Evolutionary conservation across 352 stramenopile species (phyloP).

Genomic region (Phytophthora colocasiae): DNA sequence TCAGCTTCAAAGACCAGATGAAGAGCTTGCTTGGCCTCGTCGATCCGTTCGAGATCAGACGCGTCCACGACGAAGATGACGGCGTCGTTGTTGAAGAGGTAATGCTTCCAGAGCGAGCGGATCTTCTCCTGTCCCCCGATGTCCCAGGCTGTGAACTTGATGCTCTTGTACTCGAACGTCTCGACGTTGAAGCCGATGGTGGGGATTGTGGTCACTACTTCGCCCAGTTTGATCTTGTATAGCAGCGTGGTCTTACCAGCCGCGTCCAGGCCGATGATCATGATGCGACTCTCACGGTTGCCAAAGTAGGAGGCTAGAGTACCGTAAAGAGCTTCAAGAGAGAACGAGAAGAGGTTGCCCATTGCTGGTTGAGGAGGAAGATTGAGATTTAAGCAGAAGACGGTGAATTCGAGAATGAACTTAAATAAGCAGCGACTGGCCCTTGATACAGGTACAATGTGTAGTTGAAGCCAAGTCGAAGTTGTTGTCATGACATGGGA

Average conservation of each 20-base stretch:
- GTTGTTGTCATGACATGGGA: conserved; percentile 29
- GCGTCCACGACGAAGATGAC: conserved; percentile 90
- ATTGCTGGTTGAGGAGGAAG: conserved; percentile 20
- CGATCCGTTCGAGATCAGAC: conserved; percentile 55
- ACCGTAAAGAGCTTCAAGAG: conserved; percentile 42
- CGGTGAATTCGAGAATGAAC: conserved; percentile 25
- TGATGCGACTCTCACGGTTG: conserved; percentile 51
- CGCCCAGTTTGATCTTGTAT: conserved; percentile 87
- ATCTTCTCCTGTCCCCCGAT: conserved; percentile 63
- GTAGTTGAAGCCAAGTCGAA: conserved; percentile 22
- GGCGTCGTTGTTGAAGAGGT: conserved; percentile 66
- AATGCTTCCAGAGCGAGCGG: conserved; percentile 72
- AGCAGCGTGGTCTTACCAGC: conserved; percentile 98
- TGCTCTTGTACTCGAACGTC: conserved; percentile 70
- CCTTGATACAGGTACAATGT: neutral
- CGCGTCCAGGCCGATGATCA: conserved; percentile 95
- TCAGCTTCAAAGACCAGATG: conserved; percentile 50
- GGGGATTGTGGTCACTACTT: conserved; percentile 72
- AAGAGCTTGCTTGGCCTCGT: conserved; percentile 53
- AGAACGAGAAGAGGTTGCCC: conserved; percentile 56
- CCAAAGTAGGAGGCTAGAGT: conserved; percentile 41
- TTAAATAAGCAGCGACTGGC: too few relatives aligned
- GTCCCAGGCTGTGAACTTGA: conserved; percentile 88
- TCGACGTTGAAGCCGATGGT: conserved; percentile 93
- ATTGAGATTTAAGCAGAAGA: neutral